phyloP scores from a whole-genome alignment of 1,284 basidiomycete genomes.

The Kwoniella shivajii region DNA sequence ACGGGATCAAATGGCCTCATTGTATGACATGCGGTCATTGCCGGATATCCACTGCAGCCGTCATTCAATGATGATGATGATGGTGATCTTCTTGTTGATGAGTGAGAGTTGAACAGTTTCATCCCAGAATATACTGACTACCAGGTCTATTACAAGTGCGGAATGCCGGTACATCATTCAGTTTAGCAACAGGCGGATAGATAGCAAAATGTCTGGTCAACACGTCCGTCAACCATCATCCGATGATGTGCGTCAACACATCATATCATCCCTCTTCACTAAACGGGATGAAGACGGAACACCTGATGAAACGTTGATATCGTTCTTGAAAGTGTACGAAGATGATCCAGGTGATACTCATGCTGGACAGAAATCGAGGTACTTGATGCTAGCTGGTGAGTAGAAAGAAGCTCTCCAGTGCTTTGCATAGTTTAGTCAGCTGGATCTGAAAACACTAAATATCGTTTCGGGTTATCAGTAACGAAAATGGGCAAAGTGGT shows the following conservation, averaged over 20 bases:
- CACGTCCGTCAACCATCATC: conserved; percentile 16
- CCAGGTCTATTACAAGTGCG: too few species aligned
- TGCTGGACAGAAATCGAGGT: conserved; percentile 68
- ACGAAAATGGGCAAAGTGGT: conserved; percentile 67
- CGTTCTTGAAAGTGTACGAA: conserved; percentile 89
- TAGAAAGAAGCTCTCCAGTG: too few species aligned
- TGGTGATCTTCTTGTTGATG: too few species aligned
- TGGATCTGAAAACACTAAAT: background rate
- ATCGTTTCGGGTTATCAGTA: conserved; percentile 56
- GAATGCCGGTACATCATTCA: too few species aligned
- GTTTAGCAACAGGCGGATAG: too few species aligned
- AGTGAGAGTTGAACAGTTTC: too few species aligned
- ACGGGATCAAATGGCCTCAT: too few species aligned
- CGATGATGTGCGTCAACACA: conserved; percentile 59
- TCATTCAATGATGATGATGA: too few species aligned
- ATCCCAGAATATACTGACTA: too few species aligned
- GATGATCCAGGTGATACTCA: conserved; percentile 59
- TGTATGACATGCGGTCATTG: too few species aligned
- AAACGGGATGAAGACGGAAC: conserved; percentile 62
- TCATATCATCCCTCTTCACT: conserved; percentile 80
- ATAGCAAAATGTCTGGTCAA: conserved; percentile 7
- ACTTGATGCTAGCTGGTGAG: conserved; percentile 82
- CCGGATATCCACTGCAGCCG: too few species aligned
- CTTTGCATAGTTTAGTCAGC: conserved; percentile 53
- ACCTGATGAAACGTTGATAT: conserved; percentile 74